Percentiles rank a stretch among this genome's conserved stretches.
Conservation (phyloP, 2,329 filamentous ascomycete species). For the Ceratocystiopsis minuta region DNA sequence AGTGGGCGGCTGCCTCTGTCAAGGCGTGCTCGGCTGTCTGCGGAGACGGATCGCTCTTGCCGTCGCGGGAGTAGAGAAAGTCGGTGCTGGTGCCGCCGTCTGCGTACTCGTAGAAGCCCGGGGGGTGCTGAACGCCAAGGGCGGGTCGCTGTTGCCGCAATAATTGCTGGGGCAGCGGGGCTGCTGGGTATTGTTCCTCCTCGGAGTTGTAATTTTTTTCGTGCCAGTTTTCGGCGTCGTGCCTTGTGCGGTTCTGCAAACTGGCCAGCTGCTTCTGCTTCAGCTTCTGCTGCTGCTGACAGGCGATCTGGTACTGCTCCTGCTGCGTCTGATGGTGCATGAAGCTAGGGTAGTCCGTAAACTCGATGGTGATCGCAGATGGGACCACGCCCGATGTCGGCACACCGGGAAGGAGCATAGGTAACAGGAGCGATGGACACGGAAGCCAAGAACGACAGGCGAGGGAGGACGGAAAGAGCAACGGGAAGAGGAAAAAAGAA, state of each 20-base stretch:
- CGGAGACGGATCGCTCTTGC: too few species aligned
- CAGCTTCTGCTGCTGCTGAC: neutral
- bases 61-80: too few species aligned
- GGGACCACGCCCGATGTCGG: too few species aligned
- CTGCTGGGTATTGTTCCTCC: neutral
- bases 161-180: neutral
- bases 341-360: conserved; percentile 13
- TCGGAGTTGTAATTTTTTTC: too few species aligned
- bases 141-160: too few species aligned
- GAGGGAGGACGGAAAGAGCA: conserved; percentile 2
- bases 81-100: too few species aligned
- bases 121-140: too few species aligned
- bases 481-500: conserved; percentile 2
- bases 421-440: neutral
- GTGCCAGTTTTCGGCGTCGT: too few species aligned
- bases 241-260: too few species aligned
- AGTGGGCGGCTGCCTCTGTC: too few species aligned
- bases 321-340: conserved; percentile 5
- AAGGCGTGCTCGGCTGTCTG: too few species aligned
- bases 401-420: neutral
- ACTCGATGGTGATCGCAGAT: conserved; percentile 21
- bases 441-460: neutral
- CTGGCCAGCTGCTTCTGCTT: neutral
- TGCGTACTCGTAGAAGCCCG: too few species aligned
- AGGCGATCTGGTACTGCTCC: conserved; percentile 2